phyloP scores from a whole-genome alignment of 805 yeast species.

The Sporopachydermia quercuum region DNA sequence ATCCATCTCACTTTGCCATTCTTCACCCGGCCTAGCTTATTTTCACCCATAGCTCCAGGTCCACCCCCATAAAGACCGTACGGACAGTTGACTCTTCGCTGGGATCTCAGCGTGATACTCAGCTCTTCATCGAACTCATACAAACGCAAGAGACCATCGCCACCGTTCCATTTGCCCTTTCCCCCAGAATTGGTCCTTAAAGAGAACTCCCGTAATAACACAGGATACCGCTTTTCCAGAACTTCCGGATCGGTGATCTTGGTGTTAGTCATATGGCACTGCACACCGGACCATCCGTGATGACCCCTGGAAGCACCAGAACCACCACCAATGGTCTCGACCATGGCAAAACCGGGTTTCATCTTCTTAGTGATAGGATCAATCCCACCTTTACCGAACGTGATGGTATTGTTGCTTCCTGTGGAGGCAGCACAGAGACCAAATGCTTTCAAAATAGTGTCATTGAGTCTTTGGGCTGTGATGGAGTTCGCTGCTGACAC shows the following conservation, averaged over 20 bases:
- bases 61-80: conserved; percentile 41
- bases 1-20: conserved; percentile 20
- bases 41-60: conserved; percentile 34
- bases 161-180: conserved; percentile 31
- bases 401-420: conserved; percentile 46
- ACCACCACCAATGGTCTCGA: conserved; percentile 28
- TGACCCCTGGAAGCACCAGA: conserved; percentile 31
- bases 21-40: conserved; percentile 21
- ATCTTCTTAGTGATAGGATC: conserved; percentile 16
- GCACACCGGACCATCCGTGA: conserved; percentile 34
- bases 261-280: conserved; percentile 39
- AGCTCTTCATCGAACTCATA: conserved; percentile 27
- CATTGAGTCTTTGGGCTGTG: conserved; percentile 43
- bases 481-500: conserved; percentile 33
- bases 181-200: conserved; percentile 35
- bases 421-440: conserved; percentile 46
- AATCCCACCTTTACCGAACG: conserved; percentile 40
- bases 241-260: conserved; percentile 42
- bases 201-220: conserved; percentile 28
- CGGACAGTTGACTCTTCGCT: conserved; percentile 38
- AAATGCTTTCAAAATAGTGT: conserved; percentile 39
- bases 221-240: conserved; percentile 37
- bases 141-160: conserved; percentile 36
- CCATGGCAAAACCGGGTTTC: conserved; percentile 30
- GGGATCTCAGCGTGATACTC: conserved; percentile 31